Base-by-base conservation (phyloP, 176 grass and related monocot species). In the Ensete ventricosum region DNA sequence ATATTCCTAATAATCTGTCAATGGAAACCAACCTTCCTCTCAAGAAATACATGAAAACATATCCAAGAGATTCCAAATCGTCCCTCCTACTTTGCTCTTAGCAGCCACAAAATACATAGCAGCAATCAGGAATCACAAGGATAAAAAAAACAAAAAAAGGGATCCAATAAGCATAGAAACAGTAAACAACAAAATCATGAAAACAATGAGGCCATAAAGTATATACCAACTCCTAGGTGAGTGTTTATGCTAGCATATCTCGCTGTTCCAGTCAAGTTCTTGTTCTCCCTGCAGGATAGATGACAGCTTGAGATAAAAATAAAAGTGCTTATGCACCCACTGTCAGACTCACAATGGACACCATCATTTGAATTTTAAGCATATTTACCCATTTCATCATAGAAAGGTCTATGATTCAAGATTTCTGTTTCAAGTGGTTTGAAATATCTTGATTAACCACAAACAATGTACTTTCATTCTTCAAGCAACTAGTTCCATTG, bases 231-330 rank as follows among this genome's bases (percentile, higher is more conserved):
- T 50, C 69, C 69, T 20, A 71, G 69, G n/a, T 71, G 69, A 53
- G 69, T 71, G 34, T 71, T 71, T 52, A 71, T 71, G 69, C 69
- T 71, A 53, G 69, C 69, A 71, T 71, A 71, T 71, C 69, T 71
- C n/a, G 69, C 69, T 20, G 69, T 71, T 71, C 69, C 69, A 21
- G 69, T 71, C 34, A 71, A 71, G 19, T 71, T 71, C 69, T 71
- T 71, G 69, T 71, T 71, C 69, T 71, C 69, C 50, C 69, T 71
- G 69, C 49, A 53, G 43, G 10, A 71, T 17, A 62, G 20, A 62
- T 17, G 13, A 62, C 3, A 62, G 8, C 1, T 3, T 21, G 48
- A n/a, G 9, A 2, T 52, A 71, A 71, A 51, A 51, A 12, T 52
- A 10, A 71, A 51, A 51, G 34, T 52, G 17, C 49, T 51, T 51